Conservation (phyloP, 805 yeast species). For the Dipodascus geniculatus region DNA sequence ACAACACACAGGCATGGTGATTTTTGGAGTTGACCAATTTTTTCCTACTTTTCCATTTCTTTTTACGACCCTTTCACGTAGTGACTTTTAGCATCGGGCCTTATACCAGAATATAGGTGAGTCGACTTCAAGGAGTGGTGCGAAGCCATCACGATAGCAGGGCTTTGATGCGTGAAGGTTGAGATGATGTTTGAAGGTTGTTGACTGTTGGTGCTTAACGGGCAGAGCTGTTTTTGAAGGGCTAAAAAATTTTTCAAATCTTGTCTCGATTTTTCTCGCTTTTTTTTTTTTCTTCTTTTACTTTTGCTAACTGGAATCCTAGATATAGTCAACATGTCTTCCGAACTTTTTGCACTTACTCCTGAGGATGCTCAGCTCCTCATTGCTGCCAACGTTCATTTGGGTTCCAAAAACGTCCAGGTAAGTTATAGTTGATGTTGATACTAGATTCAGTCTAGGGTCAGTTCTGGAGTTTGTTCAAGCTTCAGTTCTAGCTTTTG, state of each 20-base stretch:
- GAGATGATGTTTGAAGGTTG: no score
- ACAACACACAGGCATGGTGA: neutral
- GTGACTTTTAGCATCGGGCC: conserved; percentile 2
- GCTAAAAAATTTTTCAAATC: neutral
- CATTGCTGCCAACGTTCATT: conserved; percentile 98
- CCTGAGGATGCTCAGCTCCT: conserved; percentile 98
- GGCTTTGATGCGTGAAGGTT: no score
- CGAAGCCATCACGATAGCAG: neutral
- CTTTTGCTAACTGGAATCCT: neutral
- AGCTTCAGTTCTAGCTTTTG: no score
- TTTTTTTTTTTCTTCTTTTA: neutral
- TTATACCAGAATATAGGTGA: neutral
- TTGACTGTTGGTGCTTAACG: no score
- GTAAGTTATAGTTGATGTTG: conserved; percentile 55
- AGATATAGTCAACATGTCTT: conserved; percentile 13
- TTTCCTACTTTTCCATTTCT: neutral
- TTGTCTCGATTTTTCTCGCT: neutral
- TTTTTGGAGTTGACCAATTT: neutral
- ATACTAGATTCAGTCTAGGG: neutral
- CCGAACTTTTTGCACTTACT: conserved; percentile 43
- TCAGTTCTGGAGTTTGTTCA: neutral
- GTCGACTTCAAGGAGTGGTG: neutral
- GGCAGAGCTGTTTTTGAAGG: no score
- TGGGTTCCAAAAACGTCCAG: conserved; percentile 99
- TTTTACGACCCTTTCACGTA: neutral